Base-by-base conservation (phyloP, 164 flowering plant genomes). In the Buxus sempervirens region DNA sequence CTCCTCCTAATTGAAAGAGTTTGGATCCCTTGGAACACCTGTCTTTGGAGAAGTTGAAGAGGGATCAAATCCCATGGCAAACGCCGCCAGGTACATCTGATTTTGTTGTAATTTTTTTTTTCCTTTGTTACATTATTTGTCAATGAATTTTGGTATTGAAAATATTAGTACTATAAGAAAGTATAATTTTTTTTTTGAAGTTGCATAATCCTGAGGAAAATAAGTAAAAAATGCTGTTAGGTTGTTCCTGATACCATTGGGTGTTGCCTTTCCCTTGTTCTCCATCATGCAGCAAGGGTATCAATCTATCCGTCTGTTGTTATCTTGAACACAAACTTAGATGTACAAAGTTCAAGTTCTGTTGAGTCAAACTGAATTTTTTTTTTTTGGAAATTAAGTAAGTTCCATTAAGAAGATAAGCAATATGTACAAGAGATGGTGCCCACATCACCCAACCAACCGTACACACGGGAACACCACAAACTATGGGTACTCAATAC, bases 21-120 rank as follows among this genome's bases (percentile, higher is more conserved):
- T 24, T 72, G 66, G 81, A 72, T 23, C 49, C 69, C 27, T 66
- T 70, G 62, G 85, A 82, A 67, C 74, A 82, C 42, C 38, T 32
- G 38, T 53, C 73, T 6, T 62, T 24, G 79, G 86, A 85, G 75
- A 83, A 78, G 75, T 78, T 80, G 79, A 83, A 81, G 72, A 83
- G 75, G 74, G 79, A 77, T 23, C 85, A 76, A 80, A 83, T 90
- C 70, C 79, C 86, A 54, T 95, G 99, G 99, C 73, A 77, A 68
- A 77, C 69, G 42, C 97, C 99, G 15, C 86, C 97, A 90, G 99
- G 99, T 95, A 90, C 75, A 76, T 66, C 59, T 71, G 68, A 63
- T 70, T 65, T 68, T 51, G 32, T 63, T 45, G 53, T 41, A 53
- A 64, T 54, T 13, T 58, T 62, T 66, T n/a, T n/a, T 18, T 64